Conservation (phyloP, 306 rosid genomes). For the Calophaca sinica region DNA sequence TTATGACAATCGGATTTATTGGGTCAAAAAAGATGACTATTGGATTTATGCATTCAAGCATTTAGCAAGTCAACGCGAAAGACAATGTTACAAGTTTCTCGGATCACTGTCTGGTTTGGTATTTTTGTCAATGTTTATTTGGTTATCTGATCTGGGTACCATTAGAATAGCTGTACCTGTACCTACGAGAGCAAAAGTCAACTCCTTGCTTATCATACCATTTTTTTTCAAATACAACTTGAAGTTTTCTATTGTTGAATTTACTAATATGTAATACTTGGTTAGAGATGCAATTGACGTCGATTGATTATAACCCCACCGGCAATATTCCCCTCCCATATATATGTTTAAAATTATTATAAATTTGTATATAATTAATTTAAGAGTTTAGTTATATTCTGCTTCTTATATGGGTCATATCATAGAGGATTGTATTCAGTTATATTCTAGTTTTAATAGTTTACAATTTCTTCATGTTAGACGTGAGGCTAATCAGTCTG, state of each 20-base stretch:
- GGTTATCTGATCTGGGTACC: neutral
- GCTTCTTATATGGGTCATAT: too few relatives aligned
- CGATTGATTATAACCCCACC: constrained; percentile 9
- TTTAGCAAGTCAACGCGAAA: constrained; percentile 19
- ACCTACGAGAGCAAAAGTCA: constrained; percentile 43
- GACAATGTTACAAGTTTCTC: constrained; percentile 19
- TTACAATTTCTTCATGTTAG: too few relatives aligned
- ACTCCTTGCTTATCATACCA: constrained; percentile 37
- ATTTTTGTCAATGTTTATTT: constrained; percentile 41
- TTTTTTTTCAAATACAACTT: neutral
- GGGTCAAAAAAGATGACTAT: too few relatives aligned
- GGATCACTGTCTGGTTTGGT: constrained; percentile 31
- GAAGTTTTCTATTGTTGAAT: neutral
- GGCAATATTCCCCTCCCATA: neutral
- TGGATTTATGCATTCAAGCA: constrained; percentile 6
- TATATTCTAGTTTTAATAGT: too few relatives aligned
- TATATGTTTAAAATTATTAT: too few relatives aligned
- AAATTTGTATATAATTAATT: too few relatives aligned
- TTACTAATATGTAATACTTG: constrained; percentile 19
- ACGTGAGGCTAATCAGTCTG: too few relatives aligned
- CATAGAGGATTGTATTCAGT: too few relatives aligned
- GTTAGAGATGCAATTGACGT: neutral
- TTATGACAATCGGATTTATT: neutral
- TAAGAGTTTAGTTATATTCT: too few relatives aligned
- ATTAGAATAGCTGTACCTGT: neutral